Percentiles rank a stretch among this genome's conserved stretches.
phyloP scores from a whole-genome alignment of 2,329 filamentous ascomycete species.

The Ilyonectria mors-panacis region DNA sequence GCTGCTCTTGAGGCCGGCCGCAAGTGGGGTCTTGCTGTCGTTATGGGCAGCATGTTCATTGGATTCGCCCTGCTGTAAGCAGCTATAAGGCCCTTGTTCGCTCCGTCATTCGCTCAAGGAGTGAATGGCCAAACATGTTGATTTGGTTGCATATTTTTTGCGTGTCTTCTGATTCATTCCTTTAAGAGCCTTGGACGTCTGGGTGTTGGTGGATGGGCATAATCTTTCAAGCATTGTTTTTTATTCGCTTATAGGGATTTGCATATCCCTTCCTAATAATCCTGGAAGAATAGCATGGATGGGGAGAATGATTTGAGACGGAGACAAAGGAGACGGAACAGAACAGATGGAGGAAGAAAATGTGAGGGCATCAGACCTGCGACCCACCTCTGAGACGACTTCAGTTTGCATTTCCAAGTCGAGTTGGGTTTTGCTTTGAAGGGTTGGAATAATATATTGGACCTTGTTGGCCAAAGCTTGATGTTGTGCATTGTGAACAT shows the following conservation, averaged over 20 bases:
- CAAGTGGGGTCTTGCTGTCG: slow-evolving; percentile 55
- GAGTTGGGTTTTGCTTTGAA: neutral
- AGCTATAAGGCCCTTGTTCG: neutral
- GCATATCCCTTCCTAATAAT: slow-evolving; percentile 42
- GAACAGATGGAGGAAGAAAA: slow-evolving; percentile 24
- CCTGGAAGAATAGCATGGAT: slow-evolving; percentile 29
- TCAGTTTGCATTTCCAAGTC: neutral
- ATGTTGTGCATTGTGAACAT: neutral
- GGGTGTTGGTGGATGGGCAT: slow-evolving; percentile 44
- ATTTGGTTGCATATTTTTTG: slow-evolving; percentile 39
- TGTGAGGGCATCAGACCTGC: slow-evolving; percentile 25
- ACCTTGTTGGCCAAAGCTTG: neutral
- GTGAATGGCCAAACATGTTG: neutral
- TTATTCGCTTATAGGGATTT: slow-evolving; percentile 20
- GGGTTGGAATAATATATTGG: neutral
- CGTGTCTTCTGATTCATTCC: slow-evolving; percentile 39
- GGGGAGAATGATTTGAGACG: slow-evolving; percentile 15
- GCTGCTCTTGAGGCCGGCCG: slow-evolving; percentile 53
- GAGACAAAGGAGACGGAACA: slow-evolving; percentile 9
- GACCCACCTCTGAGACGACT: slow-evolving; percentile 6
- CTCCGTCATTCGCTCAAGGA: neutral
- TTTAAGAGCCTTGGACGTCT: slow-evolving; percentile 46
- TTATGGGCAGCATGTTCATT: slow-evolving; percentile 57
- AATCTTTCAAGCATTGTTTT: slow-evolving; percentile 32
- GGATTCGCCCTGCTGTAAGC: slow-evolving; percentile 59